Base-by-base conservation (phyloP, 2,329 filamentous ascomycete species). In the Apiospora aurea region DNA sequence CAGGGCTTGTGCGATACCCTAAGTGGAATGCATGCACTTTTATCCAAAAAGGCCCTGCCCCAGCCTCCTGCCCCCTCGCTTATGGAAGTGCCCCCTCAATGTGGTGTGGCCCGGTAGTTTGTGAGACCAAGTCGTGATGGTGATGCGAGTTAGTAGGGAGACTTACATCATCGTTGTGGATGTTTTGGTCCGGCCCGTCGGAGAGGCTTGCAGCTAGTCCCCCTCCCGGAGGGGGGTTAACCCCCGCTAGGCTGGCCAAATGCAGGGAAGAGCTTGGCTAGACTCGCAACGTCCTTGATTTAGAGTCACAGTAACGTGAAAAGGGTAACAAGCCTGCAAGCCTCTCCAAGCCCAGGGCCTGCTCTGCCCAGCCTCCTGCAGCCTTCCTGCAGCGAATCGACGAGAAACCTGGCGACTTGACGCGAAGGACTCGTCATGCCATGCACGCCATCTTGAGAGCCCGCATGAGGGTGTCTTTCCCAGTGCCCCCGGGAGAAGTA, bases 211-310 rank as follows among this genome's bases (percentile, higher is more conserved):
- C 26, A 29, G 26, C 57, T 64, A 64, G 21, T n/a, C 57, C 57
- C 4, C 21, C 41, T n/a, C n/a, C 34, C 34, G 6, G 57, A 34
- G 11, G 51, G 24, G 29, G 8, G 26, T 29, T 16, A 2, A 18
- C 53, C 53, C 53, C 29, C 16, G 53, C 18, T n/a, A 34, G 14
- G 7, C 14, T n/a, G 4, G 26, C 29, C 8, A 16, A 21, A 38
- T 61, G 11, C 57, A 64, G 57, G 57, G 57, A 34, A 34, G 16
- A 64, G 57, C 57, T 64, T 64, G 57, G 57, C 57, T n/a, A 41
- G 57, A 38, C 53, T 61, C 16, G 53, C 57, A 64, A 34, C 57
- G 57, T 41, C 57, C 57, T 64, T 64, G 57, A 64, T 64, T 64
- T 64, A 34, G 57, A 64, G 57, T 64, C 29, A n/a, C 57, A 64